Evolutionary conservation across 2,329 filamentous ascomycete genomes (phyloP), one percentile per base, ranked within the genome.

Genomic region (Cryphonectria japonica): DNA sequence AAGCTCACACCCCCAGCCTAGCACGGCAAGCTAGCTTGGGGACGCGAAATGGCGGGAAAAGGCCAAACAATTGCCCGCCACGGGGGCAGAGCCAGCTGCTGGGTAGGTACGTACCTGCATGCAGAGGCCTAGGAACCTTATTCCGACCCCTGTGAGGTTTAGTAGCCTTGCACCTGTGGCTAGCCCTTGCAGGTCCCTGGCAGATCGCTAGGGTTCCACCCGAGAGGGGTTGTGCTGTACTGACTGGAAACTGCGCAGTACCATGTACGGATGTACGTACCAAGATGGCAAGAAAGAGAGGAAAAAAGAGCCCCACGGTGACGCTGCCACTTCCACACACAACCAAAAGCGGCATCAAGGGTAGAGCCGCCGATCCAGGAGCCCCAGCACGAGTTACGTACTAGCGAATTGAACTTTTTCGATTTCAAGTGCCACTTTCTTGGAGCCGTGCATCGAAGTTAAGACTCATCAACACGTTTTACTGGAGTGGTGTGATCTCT

Each of bases 341-440:
- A 43, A n/a, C 57, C 29, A n/a, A n/a, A n/a, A 19, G 32, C 39
- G 16, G 41, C 16, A 50, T 26, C 57, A 37, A 46, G 43, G 22
- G 52, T 34, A 43, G 68, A 69, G 74, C 76, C 76, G 74, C 77
- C 76, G 77, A 78, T 78, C 70, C 75, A 78, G 77, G 75, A 76
- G 71, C 69, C 60, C 62, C 71, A 71, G 65, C 66, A 34, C 2
- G 26, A 34, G 57, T 71, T 71, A 71, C 71, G 69, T 72, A 72
- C 69, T 71, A 69, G 69, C 69, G 66, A 73, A 73, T 73, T 68
- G 66, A 73, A 69, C 66, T 73, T 73, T 73, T 73, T 63, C 65
- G 64, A 71, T 71, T 71, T 63, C 29, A n/a, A 64, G 61, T 66
- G 65, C 34, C 16, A 43, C 46, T 52, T 69, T 34, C 54, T 59